Evolutionary conservation across 2,329 filamentous ascomycete genomes (phyloP).

Genomic region (Trichoderma semiorbis): DNA sequence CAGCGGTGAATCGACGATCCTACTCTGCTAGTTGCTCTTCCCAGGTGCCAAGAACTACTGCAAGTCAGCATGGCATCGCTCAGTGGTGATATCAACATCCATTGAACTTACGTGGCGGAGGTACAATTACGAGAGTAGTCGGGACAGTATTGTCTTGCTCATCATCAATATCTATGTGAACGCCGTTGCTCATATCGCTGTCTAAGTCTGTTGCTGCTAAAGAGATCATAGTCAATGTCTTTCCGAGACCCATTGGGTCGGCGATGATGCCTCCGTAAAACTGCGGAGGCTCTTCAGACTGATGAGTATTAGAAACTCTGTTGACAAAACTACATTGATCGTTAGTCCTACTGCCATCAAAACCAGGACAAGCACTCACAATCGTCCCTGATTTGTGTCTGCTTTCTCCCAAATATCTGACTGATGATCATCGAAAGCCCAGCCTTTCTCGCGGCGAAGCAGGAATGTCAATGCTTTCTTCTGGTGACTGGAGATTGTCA

Average conservation of each 20-base stretch:
- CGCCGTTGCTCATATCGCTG: not conserved
- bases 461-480: not conserved
- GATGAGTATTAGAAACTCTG: not conserved
- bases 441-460: not conserved
- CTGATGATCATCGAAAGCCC: not conserved
- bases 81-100: not conserved
- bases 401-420: not conserved
- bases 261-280: slow-evolving; percentile 44
- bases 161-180: not conserved
- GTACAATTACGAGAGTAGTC: not conserved
- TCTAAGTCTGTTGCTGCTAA: slow-evolving; percentile 22
- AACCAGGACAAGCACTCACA: not conserved
- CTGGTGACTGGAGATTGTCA: not conserved
- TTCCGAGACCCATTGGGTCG: slow-evolving; percentile 46
- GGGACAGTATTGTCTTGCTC: not conserved
- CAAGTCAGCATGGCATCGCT: not conserved
- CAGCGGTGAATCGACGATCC: not conserved
- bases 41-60: not conserved
- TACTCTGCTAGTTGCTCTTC: not conserved
- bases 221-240: slow-evolving; percentile 43
- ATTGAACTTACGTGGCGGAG: not conserved
- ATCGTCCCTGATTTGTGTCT: not conserved
- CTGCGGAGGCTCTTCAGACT: slow-evolving; percentile 31
- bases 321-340: not conserved
- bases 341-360: not conserved